Conservation (phyloP, 306 rosid species). For the Geum urbanum region DNA sequence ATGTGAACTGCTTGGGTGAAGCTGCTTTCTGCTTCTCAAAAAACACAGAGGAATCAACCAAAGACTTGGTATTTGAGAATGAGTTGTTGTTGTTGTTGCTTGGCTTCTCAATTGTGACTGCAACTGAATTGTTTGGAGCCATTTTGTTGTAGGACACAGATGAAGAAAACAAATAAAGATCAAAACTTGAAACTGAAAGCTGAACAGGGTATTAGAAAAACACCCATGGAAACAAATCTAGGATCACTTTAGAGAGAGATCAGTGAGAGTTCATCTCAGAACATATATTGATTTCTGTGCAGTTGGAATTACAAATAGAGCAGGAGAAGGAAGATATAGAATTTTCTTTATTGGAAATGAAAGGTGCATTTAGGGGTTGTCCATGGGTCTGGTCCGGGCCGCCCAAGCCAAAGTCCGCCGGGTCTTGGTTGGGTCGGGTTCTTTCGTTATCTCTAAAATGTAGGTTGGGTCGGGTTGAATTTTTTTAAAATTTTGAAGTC, state of each 20-base stretch:
- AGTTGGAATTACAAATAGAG: constrained; percentile 38
- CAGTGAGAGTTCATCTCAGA: constrained; percentile 1
- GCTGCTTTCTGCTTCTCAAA: constrained; percentile 61
- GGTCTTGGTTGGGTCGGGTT: too few species aligned
- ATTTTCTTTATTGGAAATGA: constrained; percentile 6
- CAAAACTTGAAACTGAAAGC: constrained; percentile 16
- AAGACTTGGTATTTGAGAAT: constrained; percentile 41
- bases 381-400: too few species aligned
- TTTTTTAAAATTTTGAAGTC: too few species aligned
- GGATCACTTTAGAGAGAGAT: constrained; percentile 23
- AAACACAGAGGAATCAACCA: constrained; percentile 49
- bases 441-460: too few species aligned
- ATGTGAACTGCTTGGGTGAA: constrained; percentile 73
- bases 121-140: constrained; percentile 63
- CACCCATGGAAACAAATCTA: constrained; percentile 15
- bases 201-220: constrained; percentile 14
- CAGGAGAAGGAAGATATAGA: background rate
- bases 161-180: background rate
- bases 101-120: constrained; percentile 51
- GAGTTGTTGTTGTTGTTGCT: constrained; percentile 25
- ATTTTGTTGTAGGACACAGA: constrained; percentile 28
- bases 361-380: background rate
- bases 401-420: too few species aligned
- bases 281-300: constrained; percentile 3
- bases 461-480: too few species aligned